Conservation (phyloP, 257 asterid species). For the Fraxinus americana region DNA sequence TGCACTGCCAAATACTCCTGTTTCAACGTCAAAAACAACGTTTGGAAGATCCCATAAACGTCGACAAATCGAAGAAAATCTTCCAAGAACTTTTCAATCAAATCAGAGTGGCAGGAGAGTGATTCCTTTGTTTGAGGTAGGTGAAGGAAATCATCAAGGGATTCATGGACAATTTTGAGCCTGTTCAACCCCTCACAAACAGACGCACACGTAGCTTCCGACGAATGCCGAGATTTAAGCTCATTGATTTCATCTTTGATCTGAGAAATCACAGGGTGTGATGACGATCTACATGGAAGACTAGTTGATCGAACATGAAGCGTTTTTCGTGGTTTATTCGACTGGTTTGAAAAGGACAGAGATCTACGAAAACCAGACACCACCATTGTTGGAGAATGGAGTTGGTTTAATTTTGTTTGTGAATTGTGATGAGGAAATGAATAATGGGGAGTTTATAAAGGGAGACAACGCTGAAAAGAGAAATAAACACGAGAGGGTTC, state of each 20-base stretch:
- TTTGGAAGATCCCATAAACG: conserved; percentile 46
- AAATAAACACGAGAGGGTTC: background rate
- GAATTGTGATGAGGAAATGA: background rate
- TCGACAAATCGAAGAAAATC: conserved; percentile 42
- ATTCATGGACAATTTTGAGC: conserved; percentile 68
- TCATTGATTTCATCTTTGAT: conserved; percentile 54
- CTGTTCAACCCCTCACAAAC: conserved; percentile 58
- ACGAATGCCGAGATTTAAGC: conserved; percentile 43
- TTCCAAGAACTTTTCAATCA: conserved; percentile 40
- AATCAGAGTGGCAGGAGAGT: conserved; percentile 29
- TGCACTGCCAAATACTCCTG: conserved; percentile 37
- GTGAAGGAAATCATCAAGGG: conserved; percentile 76
- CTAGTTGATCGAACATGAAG: conserved; percentile 78
- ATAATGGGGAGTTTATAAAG: conserved; percentile 27
- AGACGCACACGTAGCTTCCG: conserved; percentile 38
- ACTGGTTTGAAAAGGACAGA: conserved; percentile 67
- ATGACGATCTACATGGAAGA: conserved; percentile 65
- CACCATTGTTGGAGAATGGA: conserved; percentile 53
- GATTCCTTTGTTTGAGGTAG: conserved; percentile 79
- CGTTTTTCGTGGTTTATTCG: conserved; percentile 36
- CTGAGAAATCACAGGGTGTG: conserved; percentile 66
- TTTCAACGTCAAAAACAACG: conserved; percentile 35
- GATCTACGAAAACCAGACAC: conserved; percentile 65
- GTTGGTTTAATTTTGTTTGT: conserved; percentile 41
- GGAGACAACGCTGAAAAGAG: conserved; percentile 20